Evolutionary conservation across 352 stramenopile genomes (phyloP).

Genomic region (Pythium periplocum): DNA sequence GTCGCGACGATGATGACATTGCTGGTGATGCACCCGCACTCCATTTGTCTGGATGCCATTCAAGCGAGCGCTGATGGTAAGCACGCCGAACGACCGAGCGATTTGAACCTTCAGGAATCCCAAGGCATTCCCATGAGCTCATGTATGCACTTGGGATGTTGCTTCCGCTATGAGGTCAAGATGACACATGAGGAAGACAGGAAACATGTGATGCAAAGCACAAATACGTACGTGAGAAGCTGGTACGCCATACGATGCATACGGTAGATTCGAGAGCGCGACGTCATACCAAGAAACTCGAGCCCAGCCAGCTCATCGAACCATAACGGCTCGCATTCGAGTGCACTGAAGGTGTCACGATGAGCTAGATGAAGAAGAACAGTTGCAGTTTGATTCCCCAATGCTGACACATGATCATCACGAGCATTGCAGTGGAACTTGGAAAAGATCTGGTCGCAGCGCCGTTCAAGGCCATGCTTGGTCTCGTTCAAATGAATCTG

Average conservation of each 20-base stretch:
- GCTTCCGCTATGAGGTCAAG: constrained; percentile 16
- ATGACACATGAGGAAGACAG: background rate
- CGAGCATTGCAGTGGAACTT: constrained; percentile 10
- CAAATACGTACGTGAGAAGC: constrained; percentile 48
- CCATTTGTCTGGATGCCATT: constrained; percentile 78
- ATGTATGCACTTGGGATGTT: constrained; percentile 36
- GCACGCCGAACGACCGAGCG: constrained; percentile 41
- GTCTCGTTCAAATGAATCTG: constrained; percentile 29
- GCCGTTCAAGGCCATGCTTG: background rate
- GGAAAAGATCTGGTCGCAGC: constrained; percentile 9
- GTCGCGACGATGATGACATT: constrained; percentile 12
- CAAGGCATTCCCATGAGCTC: constrained; percentile 42
- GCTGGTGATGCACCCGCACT: constrained; percentile 3
- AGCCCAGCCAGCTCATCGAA: constrained; percentile 24
- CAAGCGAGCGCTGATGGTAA: constrained; percentile 54
- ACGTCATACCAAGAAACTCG: constrained; percentile 15
- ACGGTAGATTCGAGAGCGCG: constrained; percentile 24
- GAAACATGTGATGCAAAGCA: constrained; percentile 10
- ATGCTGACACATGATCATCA: background rate
- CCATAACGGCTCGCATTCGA: constrained; percentile 40
- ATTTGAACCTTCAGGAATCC: constrained; percentile 32
- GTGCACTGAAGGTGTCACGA: constrained; percentile 6
- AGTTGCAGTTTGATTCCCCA: background rate
- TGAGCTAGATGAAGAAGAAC: background rate
- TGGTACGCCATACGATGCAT: constrained; percentile 37